Percentiles rank a stretch among this genome's conserved stretches.
Evolutionary conservation across 1,284 basidiomycete species (phyloP).

Genomic region (Marasmius oreades): DNA sequence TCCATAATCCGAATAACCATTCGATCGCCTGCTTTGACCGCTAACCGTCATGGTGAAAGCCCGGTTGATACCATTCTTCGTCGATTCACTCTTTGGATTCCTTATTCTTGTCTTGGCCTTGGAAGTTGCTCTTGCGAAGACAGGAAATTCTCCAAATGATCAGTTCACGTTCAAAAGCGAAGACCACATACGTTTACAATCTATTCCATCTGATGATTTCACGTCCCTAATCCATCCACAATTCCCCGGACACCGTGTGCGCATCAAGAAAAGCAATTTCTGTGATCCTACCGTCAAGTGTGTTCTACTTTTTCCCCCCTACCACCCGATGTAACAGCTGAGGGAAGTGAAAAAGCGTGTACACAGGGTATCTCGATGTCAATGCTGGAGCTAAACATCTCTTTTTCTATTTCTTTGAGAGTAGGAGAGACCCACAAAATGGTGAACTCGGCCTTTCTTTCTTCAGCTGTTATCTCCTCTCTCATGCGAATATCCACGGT

Average conservation of each 20-base stretch:
- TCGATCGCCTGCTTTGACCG: too few species aligned
- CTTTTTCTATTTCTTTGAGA: slow-evolving; percentile 89
- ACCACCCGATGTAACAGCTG: not conserved
- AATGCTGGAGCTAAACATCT: slow-evolving; percentile 44
- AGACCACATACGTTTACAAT: not conserved
- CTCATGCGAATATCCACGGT: not conserved
- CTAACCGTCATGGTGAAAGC: too few species aligned
- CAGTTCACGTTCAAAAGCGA: not conserved
- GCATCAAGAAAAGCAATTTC: slow-evolving; percentile 57
- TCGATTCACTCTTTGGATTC: too few species aligned
- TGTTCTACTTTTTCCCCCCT: slow-evolving; percentile 7
- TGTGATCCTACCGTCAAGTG: slow-evolving; percentile 67
- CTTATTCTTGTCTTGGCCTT: too few species aligned
- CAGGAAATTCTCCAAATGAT: not conserved
- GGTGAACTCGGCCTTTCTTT: slow-evolving; percentile 24
- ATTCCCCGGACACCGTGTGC: slow-evolving; percentile 51
- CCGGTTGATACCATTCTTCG: too few species aligned
- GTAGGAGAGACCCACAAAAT: slow-evolving; percentile 58
- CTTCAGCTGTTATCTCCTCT: not conserved
- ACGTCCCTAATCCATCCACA: slow-evolving; percentile 41
- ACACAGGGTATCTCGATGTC: slow-evolving; percentile 62
- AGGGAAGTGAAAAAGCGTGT: slow-evolving; percentile 35
- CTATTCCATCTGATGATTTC: slow-evolving; percentile 30
- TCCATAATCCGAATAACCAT: too few species aligned
- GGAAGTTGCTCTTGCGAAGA: too few species aligned